These are phyloP conservation scores for Climacium dendroides DNA, from an alignment of 225 moss, liverwort and hornwort genomes.

Conservation along the genomic window DNA sequence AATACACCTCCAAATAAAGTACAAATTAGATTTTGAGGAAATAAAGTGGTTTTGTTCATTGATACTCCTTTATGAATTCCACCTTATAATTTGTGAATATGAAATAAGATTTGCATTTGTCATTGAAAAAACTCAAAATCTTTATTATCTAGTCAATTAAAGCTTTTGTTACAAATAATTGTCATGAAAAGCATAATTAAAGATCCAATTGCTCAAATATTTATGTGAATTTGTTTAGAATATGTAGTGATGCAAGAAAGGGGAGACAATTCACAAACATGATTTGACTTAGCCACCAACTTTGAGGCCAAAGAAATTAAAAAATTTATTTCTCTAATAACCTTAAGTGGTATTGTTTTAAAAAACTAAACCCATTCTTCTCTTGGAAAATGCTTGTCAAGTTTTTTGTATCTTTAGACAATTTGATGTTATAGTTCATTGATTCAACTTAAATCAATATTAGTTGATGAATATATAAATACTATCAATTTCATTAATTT, in stretches of 20 bases:
- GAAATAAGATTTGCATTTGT: not conserved
- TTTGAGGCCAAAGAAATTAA: constrained; percentile 1
- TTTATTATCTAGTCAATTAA: not conserved
- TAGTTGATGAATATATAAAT: not conserved
- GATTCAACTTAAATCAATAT: not conserved
- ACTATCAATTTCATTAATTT: not conserved
- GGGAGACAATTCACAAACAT: not conserved
- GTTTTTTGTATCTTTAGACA: not conserved
- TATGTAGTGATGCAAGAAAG: not conserved
- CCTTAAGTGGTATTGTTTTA: not conserved
- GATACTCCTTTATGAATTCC: not conserved
- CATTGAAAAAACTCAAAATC: not conserved
- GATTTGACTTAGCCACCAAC: constrained; percentile 3
- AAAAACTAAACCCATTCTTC: not conserved
- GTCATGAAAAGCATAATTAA: not conserved
- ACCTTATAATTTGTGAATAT: not conserved
- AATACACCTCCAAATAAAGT: not conserved
- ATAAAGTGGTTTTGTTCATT: not conserved
- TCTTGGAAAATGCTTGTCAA: not conserved
- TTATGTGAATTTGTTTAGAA: not conserved
- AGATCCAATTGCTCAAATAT: not conserved
- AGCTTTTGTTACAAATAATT: not conserved
- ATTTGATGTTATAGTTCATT: not conserved
- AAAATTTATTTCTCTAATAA: not conserved
- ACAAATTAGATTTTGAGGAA: not conserved